Conservation (phyloP, 2,329 filamentous ascomycete genomes). For the Microascus cirrosus region DNA sequence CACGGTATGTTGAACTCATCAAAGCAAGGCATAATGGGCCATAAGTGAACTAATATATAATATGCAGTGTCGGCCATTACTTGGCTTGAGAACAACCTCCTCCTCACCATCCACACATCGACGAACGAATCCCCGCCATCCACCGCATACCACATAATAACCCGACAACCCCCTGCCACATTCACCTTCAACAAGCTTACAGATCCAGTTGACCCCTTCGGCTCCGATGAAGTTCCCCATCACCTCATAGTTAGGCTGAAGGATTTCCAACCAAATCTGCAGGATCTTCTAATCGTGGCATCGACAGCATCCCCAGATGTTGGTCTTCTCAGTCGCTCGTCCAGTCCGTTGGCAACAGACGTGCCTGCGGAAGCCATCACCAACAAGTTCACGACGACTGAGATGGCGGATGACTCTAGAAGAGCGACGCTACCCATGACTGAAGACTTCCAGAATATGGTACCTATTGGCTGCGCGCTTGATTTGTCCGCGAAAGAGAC, state of each 20-base stretch:
- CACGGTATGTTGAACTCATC: constrained; percentile 45
- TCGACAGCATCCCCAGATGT: constrained; percentile 74
- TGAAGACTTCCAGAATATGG: constrained; percentile 57
- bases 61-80: constrained; percentile 60
- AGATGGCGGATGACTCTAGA: constrained; percentile 60
- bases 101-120: constrained; percentile 69
- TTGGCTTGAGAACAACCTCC: constrained; percentile 84
- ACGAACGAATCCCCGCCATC: constrained; percentile 45
- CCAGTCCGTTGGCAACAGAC: constrained; percentile 51
- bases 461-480: constrained; percentile 65
- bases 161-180: constrained; percentile 44
- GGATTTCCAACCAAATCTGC: constrained; percentile 68
- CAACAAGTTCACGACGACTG: constrained; percentile 63
- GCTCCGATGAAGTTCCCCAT: constrained; percentile 55
- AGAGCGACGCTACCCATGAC: constrained; percentile 67
- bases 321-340: constrained; percentile 66
- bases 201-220: constrained; percentile 65
- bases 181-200: constrained; percentile 66
- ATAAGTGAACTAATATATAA: background rate
- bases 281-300: constrained; percentile 71
- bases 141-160: constrained; percentile 72
- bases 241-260: constrained; percentile 69
- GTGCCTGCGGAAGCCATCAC: constrained; percentile 47
- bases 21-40: background rate
- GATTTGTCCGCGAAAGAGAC: constrained; percentile 78